A percentile compares a stretch with the other conserved stretches of the same genome.
phyloP scores from a whole-genome alignment of 192 early-diverging fungal genomes.

The Coemansia sp. region DNA sequence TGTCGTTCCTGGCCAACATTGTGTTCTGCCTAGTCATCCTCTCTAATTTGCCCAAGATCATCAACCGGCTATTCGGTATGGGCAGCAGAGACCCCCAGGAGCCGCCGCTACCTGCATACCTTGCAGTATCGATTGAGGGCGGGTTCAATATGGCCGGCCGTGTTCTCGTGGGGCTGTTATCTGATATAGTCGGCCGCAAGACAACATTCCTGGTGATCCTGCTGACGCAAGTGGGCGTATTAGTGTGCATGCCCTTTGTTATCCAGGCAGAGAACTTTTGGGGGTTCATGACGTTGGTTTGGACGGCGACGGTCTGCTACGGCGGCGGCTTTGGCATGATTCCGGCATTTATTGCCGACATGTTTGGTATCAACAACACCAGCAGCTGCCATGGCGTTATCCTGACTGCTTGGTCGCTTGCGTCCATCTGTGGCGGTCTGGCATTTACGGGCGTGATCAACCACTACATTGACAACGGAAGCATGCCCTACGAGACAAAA shows the following conservation, averaged over 20 bases:
- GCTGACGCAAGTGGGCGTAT: conserved; percentile 54
- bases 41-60: conserved; percentile 58
- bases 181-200: conserved; percentile 64
- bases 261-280: conserved; percentile 58
- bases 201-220: conserved; percentile 60
- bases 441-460: conserved; percentile 66
- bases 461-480: conserved; percentile 46
- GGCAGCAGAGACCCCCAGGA: conserved; percentile 31
- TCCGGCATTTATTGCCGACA: conserved; percentile 72
- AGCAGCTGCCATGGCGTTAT: conserved; percentile 74
- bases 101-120: conserved; percentile 26
- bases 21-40: conserved; percentile 62
- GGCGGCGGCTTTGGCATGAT: conserved; percentile 77
- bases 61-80: conserved; percentile 55
- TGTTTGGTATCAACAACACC: conserved; percentile 74
- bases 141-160: conserved; percentile 64
- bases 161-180: conserved; percentile 53
- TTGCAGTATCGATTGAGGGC: conserved; percentile 60
- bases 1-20: conserved; percentile 61
- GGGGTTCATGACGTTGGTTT: conserved; percentile 57
- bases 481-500: conserved; percentile 42
- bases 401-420: conserved; percentile 72
- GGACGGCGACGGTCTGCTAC: conserved; percentile 66
- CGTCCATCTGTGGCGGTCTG: conserved; percentile 66
- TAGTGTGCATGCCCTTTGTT: conserved; percentile 58